Base-by-base conservation (phyloP, 306 rosid genomes). In the Dryas octopetala region DNA sequence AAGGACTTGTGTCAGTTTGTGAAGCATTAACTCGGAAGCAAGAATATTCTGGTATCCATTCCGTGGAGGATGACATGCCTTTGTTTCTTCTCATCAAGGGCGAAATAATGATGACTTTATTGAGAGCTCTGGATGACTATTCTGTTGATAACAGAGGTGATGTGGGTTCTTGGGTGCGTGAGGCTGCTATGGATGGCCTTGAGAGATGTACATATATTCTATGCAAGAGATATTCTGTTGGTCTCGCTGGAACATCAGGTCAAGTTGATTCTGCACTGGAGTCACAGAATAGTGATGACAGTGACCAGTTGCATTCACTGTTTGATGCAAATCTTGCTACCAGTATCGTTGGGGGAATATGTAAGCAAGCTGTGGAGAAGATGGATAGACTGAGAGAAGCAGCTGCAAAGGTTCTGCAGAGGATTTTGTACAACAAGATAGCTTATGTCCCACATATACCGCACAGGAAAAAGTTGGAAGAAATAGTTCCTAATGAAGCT, bases 91-190 rank as follows among this genome's bases (percentile, higher is more conserved):
- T 90, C 60, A 89, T 95, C 78, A 95, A 92, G 89, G 86, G 86
- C 62, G 89, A 88, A 85, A 91, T 91, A 81, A 86, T 91, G 88
- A 38, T 23, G 61, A 75, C 85, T 85, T 83, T 95, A 76, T 84
- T 91, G 70, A 85, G 84, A 88, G 96, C 98, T 44, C 91, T 95
- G 14, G 96, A 90, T 77, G 98, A 95, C 81, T 95, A 91, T 79
- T 95, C 98, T 79, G 92, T 91, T 58, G 98, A 95, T 80, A 91
- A 90, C 78, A 86, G 98, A 95, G 98, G 98, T 62, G 97, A 95
- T 83, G 97, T 95, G 52, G 98, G 98, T 69, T 95, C 98, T 83
- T 91, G 98, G 98, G 97, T 95, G 73, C 95, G 98, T 3, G 98
- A 90, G 81, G 97, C 92, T 85, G 95, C 98, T 23, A 73, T 91